Base-by-base conservation (phyloP, 495 filamentous ascomycete genomes). In the Aspergillus panamensis region DNA sequence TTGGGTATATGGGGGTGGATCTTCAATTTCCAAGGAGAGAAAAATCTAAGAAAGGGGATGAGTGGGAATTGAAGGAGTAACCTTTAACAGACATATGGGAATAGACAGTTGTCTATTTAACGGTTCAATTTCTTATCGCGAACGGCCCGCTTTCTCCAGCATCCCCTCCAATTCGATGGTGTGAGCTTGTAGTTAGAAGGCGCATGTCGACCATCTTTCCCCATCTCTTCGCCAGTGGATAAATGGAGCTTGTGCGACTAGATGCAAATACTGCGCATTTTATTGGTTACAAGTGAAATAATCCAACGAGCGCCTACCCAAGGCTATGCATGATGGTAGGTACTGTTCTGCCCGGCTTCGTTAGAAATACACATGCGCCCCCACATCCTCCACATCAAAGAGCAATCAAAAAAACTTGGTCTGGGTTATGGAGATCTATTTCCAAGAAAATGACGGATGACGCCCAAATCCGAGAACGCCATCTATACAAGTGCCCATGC, bases 401-500 rank as follows among this genome's bases (percentile, higher is more conserved):
- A 48, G 29, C 47, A 31, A 10, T 10, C 29, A 16, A 39, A 32
- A 32, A 53, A 32, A 32, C 19, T 25, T 12, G 30, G 51, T 35
- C 32, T 32, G n/a, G 1, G 21, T 48, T 19, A 64, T 12, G 51
- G 57, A 64, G 44, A 65, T 51, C 55, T 53, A 19, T 53, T 50
- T 62, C 48, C 25, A 62, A 56, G 44, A 51, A 55, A 55, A 53
- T 55, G 51, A 60, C 48, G 55, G 37, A 55, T 55, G 53, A 59
- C 48, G 37, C 37, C 17, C 21, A 53, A 25, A 59, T 35, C 55
- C 48, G 64, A 56, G 62, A 73, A 74, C 73, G 73, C 71, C 71
- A 69, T 72, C 67, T 69, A 69, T 70, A 73, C 62, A 69, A 58
- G 67, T 70, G 65, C 68, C 70, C 48, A 51, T 66, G 58, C 61